Conservation (phyloP, 2,329 filamentous ascomycete species). For the Beauveria scarabaeidicola region DNA sequence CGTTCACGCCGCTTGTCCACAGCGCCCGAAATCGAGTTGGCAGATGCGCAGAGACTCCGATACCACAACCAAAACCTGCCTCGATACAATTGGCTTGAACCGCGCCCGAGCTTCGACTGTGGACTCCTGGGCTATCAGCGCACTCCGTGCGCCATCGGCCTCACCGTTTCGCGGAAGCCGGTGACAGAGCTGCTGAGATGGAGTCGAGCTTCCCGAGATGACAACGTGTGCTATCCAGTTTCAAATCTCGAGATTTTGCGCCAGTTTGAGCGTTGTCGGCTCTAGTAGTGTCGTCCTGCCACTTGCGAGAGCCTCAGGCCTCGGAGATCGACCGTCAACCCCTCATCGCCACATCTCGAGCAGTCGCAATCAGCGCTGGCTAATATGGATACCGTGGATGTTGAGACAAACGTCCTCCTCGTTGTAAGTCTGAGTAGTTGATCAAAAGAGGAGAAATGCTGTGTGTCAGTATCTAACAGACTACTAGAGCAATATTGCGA, state of each 20-base stretch:
- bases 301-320: background rate
- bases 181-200: constrained; percentile 1
- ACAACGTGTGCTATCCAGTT: background rate
- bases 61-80: background rate
- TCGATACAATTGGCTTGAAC: background rate
- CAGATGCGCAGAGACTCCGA: background rate
- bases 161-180: background rate
- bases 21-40: background rate
- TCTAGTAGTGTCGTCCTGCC: background rate
- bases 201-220: background rate
- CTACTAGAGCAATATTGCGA: constrained; percentile 48
- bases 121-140: background rate
- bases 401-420: constrained; percentile 53
- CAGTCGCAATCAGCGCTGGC: background rate
- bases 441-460: constrained; percentile 7
- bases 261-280: background rate
- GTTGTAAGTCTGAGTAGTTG: constrained; percentile 36
- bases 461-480: constrained; percentile 12
- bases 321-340: background rate
- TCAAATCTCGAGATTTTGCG: background rate
- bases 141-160: background rate
- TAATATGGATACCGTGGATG: constrained; percentile 56
- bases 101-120: background rate
- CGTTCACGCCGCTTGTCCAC: background rate
- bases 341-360: background rate